Evolutionary conservation across 2,329 filamentous ascomycete genomes (phyloP).

Genomic region (Penicillium sp.): DNA sequence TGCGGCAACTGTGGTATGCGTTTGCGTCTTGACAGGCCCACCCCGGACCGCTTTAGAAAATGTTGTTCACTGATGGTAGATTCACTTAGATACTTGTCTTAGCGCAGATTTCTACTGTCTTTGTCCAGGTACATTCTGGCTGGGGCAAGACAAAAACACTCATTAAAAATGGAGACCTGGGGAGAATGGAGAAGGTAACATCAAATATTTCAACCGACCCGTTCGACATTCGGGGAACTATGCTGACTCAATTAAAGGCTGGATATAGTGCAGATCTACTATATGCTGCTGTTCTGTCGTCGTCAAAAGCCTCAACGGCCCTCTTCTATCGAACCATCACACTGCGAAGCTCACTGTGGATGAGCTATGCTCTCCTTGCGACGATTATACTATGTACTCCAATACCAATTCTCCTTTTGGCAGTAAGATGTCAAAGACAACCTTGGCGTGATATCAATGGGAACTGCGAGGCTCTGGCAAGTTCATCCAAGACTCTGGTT

Average conservation of each 20-base stretch:
- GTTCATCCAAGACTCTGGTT: constrained; percentile 1
- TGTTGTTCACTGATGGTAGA: neutral
- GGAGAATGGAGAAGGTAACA: constrained; percentile 39
- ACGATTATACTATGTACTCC: constrained; percentile 34
- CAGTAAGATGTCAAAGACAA: constrained; percentile 36
- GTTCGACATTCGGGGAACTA: neutral
- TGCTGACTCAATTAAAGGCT: constrained; percentile 24
- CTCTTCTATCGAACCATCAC: constrained; percentile 33
- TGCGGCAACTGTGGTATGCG: constrained; percentile 31
- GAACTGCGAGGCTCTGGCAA: constrained; percentile 36
- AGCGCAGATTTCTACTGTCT: constrained; percentile 41
- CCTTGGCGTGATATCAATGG: constrained; percentile 38
- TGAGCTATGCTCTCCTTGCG: constrained; percentile 27
- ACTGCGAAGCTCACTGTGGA: constrained; percentile 10
- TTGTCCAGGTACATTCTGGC: constrained; percentile 40
- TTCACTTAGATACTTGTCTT: constrained; percentile 33
- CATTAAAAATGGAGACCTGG: constrained; percentile 19
- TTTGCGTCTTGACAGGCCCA: neutral
- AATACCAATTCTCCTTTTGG: constrained; percentile 38
- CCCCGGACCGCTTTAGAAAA: neutral
- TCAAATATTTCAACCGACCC: neutral
- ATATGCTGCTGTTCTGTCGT: constrained; percentile 41
- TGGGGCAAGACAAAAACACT: constrained; percentile 40
- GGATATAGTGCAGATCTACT: constrained; percentile 44
- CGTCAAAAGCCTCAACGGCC: constrained; percentile 46